phyloP scores from a whole-genome alignment of 306 rosid species.

The Pyrus bretschneideri region DNA sequence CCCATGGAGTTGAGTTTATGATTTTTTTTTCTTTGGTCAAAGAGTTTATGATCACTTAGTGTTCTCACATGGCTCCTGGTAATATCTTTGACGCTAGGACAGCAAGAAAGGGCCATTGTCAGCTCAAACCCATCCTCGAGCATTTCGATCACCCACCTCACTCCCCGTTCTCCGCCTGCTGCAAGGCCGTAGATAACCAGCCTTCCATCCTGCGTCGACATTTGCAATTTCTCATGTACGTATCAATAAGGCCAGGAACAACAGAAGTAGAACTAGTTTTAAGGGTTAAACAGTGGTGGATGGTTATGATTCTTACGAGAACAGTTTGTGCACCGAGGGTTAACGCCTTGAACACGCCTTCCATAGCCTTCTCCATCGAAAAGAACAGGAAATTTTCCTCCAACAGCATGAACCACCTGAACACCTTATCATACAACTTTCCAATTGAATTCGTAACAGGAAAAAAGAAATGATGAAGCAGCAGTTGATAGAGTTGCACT shows the following conservation, averaged over 20 bases:
- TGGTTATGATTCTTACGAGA: slow-evolving; percentile 32
- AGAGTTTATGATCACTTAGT: slow-evolving; percentile 8
- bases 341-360: slow-evolving; percentile 57
- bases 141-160: slow-evolving; percentile 39
- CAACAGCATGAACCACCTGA: slow-evolving; percentile 50
- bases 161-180: slow-evolving; percentile 51
- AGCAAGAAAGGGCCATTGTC: slow-evolving; percentile 50
- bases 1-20: slow-evolving; percentile 11
- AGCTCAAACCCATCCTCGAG: slow-evolving; percentile 52
- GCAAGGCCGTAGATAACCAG: slow-evolving; percentile 44
- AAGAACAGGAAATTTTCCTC: slow-evolving; percentile 47
- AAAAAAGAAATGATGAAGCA: background rate
- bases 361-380: slow-evolving; percentile 57
- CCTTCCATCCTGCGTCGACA: slow-evolving; percentile 45
- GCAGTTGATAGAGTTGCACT: background rate
- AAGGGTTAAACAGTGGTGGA: background rate
- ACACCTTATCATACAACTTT: background rate
- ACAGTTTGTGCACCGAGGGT: slow-evolving; percentile 70
- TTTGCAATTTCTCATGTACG: background rate
- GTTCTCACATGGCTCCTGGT: slow-evolving; percentile 48
- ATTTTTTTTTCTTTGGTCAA: background rate
- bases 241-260: background rate
- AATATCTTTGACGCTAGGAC: slow-evolving; percentile 34
- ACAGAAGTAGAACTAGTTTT: background rate
- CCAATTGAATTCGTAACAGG: background rate